Evolutionary conservation across 2,329 filamentous ascomycete genomes (phyloP), one percentile per base, ranked within the genome.

Genomic region (Dryadomyces sulphureus): DNA sequence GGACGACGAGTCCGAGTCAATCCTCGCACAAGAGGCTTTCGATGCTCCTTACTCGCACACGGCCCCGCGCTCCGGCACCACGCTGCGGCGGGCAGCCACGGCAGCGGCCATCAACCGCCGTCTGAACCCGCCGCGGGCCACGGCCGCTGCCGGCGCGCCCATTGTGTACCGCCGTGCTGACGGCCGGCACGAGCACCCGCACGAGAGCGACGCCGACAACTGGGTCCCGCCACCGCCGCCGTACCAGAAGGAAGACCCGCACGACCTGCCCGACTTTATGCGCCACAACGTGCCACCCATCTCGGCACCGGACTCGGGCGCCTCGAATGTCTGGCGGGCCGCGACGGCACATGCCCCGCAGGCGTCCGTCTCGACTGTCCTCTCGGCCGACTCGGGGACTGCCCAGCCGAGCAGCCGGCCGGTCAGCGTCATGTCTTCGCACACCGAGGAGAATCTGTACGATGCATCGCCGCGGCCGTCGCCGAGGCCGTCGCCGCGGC

Each of bases 221-320:
- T 93, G 86, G 86, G 82, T 88, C 5, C 84, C 85, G 5, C 86
- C 86, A 5, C 86, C 86, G 8, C 86, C 86, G 3, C 84, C 84
- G 1, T 93, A 93, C 55, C 76, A 79, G 36, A 74, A 76, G 46
- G 78, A 83, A 0, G 73, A 77, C 41, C 73, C 74, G 0, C 68
- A 66, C 9, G 73, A 76, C 53, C 51, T 75, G 46, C 74, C 75
- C 1, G 68, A 64, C 2, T 79, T 78, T 50, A 53, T 79, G 51
- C 71, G 74, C 25, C 69, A 73, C 45, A 53, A 56, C 42, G 55
- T 57, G 8, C 46, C 53, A 3, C 49, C 55, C 16, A 52, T 52
- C n/a, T 14, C 25, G 9, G 43, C 25, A n/a, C 38, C 34, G n/a
- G 34, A 12, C 7, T n/a, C 34, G 16, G n/a, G 5, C 17, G 11